Percentiles rank a stretch among this genome's conserved stretches.
phyloP scores from a whole-genome alignment of 2,329 filamentous ascomycete genomes.

The Sclerotinia minor region DNA sequence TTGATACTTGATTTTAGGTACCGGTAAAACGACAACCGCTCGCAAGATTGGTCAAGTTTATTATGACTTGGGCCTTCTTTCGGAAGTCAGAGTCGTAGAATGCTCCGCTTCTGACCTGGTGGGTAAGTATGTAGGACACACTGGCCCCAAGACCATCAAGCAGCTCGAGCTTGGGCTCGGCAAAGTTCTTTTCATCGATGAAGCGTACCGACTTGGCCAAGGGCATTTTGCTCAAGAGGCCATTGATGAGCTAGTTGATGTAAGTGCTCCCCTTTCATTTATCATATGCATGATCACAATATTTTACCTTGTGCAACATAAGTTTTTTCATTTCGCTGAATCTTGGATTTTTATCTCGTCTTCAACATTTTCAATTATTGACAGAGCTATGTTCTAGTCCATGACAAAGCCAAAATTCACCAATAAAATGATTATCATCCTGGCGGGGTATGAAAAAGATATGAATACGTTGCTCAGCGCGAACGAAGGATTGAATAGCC shows the following conservation, averaged over 20 bases:
- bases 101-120: slow-evolving; percentile 69
- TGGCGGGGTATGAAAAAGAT: slow-evolving; percentile 58
- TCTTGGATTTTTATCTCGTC: too few species aligned
- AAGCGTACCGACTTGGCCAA: slow-evolving; percentile 56
- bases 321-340: too few species aligned
- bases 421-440: slow-evolving; percentile 54
- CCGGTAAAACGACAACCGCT: slow-evolving; percentile 68
- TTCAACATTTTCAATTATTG: too few species aligned
- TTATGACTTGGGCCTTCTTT: slow-evolving; percentile 71
- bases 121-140: slow-evolving; percentile 68
- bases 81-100: slow-evolving; percentile 60
- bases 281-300: too few species aligned
- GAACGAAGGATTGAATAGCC: slow-evolving; percentile 55
- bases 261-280: too few species aligned
- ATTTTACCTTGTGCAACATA: too few species aligned
- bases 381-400: slow-evolving; percentile 28
- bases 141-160: slow-evolving; percentile 63
- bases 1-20: too few species aligned
- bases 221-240: slow-evolving; percentile 59
- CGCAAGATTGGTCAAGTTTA: slow-evolving; percentile 74
- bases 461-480: slow-evolving; percentile 53
- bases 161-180: slow-evolving; percentile 55
- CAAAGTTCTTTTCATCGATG: slow-evolving; percentile 59
- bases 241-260: slow-evolving; percentile 66
- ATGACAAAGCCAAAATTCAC: slow-evolving; percentile 49